These are phyloP conservation scores for Debaryomycetaceae sp. DNA, from an alignment of 1,139 yeast species.

Conservation along the genomic window DNA sequence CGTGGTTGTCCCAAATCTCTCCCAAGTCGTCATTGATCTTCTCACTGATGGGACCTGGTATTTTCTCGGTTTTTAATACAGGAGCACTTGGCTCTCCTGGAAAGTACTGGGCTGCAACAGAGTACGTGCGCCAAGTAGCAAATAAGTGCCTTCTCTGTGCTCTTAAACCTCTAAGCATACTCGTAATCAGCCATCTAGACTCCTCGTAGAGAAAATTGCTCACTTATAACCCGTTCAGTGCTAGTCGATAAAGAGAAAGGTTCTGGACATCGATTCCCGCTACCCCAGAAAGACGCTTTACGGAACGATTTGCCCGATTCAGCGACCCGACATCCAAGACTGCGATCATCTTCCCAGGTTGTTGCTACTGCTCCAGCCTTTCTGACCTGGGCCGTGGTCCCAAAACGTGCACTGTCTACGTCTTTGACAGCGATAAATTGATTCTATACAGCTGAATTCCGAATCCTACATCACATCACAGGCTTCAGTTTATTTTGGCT, in stretches of 20 bases:
- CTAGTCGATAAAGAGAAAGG: not conserved
- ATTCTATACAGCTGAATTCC: no score
- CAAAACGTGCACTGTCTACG: no score
- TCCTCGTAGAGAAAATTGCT: no score
- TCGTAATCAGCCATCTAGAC: no score
- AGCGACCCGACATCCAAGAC: not conserved
- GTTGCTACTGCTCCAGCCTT: no score
- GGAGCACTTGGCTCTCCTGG: constrained; percentile 59
- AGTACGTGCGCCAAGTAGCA: not conserved
- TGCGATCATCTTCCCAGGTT: not conserved
- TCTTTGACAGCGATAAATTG: no score
- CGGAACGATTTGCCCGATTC: not conserved
- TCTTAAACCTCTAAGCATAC: not conserved
- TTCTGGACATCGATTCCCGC: constrained; percentile 2
- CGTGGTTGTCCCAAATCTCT: constrained; percentile 59
- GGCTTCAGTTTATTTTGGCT: no score
- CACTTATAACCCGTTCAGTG: no score
- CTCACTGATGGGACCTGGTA: constrained; percentile 62
- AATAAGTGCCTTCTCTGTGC: not conserved
- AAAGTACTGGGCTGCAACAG: constrained; percentile 20
- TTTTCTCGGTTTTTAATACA: constrained; percentile 34
- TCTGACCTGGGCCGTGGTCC: no score
- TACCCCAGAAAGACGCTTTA: not conserved
- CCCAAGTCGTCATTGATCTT: constrained; percentile 48
- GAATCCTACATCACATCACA: no score